Evolutionary conservation across 345 rosid species (phyloP).

Genomic region (Anacardium occidentale): DNA sequence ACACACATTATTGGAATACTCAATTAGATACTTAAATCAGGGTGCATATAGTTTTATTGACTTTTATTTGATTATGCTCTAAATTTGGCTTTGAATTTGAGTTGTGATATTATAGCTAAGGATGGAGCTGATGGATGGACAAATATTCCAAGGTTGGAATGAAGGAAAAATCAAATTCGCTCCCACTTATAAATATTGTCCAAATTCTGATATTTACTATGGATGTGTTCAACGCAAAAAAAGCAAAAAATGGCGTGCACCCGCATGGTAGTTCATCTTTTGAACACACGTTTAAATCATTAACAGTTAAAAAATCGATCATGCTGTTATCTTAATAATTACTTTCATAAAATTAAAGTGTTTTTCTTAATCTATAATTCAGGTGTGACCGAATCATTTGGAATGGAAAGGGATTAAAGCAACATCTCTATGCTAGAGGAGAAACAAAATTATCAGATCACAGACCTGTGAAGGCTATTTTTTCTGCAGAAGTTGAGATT

Average conservation of each 20-base stretch:
- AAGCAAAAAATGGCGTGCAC: conserved; percentile 64
- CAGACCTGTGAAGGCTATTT: conserved; percentile 69
- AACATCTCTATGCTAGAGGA: conserved; percentile 54
- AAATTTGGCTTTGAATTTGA: background rate
- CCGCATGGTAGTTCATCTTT: conserved; percentile 65
- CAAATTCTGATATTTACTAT: conserved; percentile 58
- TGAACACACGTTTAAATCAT: too few species aligned
- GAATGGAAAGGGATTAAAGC: conserved; percentile 63
- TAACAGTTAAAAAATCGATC: too few species aligned
- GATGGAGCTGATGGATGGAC: conserved; percentile 56
- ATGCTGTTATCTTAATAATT: too few species aligned
- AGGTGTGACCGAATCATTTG: conserved; percentile 86
- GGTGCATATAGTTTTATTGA: too few species aligned
- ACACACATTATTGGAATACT: too few species aligned
- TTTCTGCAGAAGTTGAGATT: conserved; percentile 45
- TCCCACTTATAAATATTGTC: conserved; percentile 77
- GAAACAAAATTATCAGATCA: conserved; percentile 76
- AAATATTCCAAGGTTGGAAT: conserved; percentile 59
- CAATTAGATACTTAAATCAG: too few species aligned
- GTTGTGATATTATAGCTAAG: conserved; percentile 47
- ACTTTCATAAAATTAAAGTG: background rate
- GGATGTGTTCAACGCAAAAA: conserved; percentile 51
- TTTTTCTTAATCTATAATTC: background rate
- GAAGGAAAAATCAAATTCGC: conserved; percentile 67
- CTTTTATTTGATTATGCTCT: background rate